Evolutionary conservation across 257 asterid species (phyloP).

Genomic region (Scutellaria minor): DNA sequence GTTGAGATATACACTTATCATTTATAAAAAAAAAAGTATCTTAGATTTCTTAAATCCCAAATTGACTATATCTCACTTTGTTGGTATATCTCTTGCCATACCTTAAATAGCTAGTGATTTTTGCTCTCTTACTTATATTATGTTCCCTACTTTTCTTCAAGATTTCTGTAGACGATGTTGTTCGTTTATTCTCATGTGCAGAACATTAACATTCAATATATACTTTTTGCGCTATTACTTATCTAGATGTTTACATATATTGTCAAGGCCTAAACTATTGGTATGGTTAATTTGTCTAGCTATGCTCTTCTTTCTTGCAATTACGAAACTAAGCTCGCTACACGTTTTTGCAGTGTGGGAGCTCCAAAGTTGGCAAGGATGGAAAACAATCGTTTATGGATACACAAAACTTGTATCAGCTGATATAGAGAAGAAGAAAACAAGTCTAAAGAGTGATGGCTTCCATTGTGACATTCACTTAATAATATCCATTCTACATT

Average conservation of each 20-base stretch:
- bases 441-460: slow-evolving; percentile 2
- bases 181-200: background rate
- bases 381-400: slow-evolving; percentile 13
- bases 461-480: background rate
- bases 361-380: background rate
- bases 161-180: background rate
- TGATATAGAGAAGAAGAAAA: slow-evolving; percentile 21
- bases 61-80: no score
- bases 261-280: background rate
- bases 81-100: no score
- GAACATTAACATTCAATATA: background rate
- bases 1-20: no score
- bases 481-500: no score
- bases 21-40: no score
- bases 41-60: no score
- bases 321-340: background rate
- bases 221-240: background rate
- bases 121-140: background rate
- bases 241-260: background rate
- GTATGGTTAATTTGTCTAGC: background rate
- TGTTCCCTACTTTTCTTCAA: background rate
- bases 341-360: no score
- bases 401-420: background rate
- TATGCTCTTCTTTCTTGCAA: slow-evolving; percentile 4
- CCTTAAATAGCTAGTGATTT: no score